A percentile compares a stretch with the other conserved stretches of the same genome.
phyloP scores from a whole-genome alignment of 139 green algal genomes.

The Bryopsis sp. region DNA sequence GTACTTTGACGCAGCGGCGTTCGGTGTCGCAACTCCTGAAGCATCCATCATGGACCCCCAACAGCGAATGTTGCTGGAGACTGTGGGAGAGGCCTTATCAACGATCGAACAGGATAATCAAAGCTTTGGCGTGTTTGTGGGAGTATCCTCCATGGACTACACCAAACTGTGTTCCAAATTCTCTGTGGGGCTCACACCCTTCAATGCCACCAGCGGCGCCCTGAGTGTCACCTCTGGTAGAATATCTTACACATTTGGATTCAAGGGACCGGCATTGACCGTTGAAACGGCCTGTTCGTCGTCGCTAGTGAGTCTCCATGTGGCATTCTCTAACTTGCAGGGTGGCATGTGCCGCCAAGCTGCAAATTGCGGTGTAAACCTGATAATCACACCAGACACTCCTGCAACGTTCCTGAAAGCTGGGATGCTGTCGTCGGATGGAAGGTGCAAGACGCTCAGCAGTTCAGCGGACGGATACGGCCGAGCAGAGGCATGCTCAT shows the following conservation, averaged over 20 bases:
- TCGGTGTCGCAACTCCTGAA: conserved; percentile 46
- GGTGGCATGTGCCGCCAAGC: conserved; percentile 28
- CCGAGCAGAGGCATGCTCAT: conserved; percentile 52
- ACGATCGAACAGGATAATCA: background rate
- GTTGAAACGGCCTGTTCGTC: conserved; percentile 64
- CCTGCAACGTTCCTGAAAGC: conserved; percentile 38
- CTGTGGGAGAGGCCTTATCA: conserved; percentile 19
- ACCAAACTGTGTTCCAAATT: conserved; percentile 37
- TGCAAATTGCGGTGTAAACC: conserved; percentile 56
- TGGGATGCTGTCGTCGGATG: conserved; percentile 66
- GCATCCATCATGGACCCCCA: conserved; percentile 69
- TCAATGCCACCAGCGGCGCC: conserved; percentile 39
- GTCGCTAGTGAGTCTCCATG: conserved; percentile 43
- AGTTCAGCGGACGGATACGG: conserved; percentile 70
- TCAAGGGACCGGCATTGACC: conserved; percentile 29
- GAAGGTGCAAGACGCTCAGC: conserved; percentile 77
- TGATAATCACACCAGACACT: conserved; percentile 41
- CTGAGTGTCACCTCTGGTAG: conserved; percentile 61
- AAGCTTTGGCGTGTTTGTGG: conserved; percentile 41
- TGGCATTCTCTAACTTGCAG: conserved; percentile 28
- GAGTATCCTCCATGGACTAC: conserved; percentile 48
- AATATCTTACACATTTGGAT: conserved; percentile 51
- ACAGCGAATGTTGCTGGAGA: conserved; percentile 70
- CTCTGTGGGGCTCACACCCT: background rate
- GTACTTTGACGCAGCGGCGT: conserved; percentile 61